Evolutionary conservation across 495 filamentous ascomycete species (phyloP).

Genomic region (Astrothelium subdiscretum): DNA sequence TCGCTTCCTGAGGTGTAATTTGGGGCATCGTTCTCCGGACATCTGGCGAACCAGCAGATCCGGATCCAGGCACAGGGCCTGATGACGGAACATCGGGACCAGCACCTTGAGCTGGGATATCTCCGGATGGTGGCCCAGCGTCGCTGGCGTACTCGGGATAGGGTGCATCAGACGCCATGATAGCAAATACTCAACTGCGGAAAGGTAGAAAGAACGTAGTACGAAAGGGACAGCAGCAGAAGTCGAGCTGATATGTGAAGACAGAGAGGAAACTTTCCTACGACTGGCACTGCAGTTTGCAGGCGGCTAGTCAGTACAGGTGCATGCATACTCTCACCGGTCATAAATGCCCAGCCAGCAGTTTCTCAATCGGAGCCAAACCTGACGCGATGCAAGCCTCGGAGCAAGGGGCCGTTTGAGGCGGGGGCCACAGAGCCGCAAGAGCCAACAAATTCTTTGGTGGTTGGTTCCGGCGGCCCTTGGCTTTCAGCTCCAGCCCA

Average conservation of each 20-base stretch:
- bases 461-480: not conserved
- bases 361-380: too few relatives aligned
- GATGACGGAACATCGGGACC: not conserved
- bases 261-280: not conserved
- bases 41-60: not conserved
- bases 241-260: not conserved
- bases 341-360: too few relatives aligned
- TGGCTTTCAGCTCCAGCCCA: not conserved
- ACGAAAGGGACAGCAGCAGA: not conserved
- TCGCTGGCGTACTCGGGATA: not conserved
- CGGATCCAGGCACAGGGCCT: not conserved
- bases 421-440: not conserved
- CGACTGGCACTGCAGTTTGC: not conserved
- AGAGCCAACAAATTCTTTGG: not conserved
- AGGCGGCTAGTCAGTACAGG: too few relatives aligned
- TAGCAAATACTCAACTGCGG: not conserved
- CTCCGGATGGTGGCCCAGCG: not conserved
- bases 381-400: not conserved
- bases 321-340: not conserved
- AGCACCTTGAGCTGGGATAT: not conserved
- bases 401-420: not conserved
- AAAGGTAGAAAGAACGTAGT: not conserved
- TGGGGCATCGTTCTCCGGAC: not conserved
- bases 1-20: slow-evolving; percentile 54
- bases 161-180: not conserved